phyloP scores from a whole-genome alignment of 179 eudicot species.

The Spinacia oleracea region DNA sequence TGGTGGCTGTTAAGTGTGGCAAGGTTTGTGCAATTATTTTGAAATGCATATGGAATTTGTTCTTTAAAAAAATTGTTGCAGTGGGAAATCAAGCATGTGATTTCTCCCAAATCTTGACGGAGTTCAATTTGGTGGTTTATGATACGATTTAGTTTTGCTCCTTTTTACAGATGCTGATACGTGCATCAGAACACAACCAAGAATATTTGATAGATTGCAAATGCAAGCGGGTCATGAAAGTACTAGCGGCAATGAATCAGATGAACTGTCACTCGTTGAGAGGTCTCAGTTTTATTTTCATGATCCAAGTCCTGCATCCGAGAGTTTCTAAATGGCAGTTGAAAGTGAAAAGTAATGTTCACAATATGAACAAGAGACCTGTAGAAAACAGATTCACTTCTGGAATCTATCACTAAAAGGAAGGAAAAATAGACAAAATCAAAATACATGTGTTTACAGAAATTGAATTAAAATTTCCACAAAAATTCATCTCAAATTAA shows the following conservation, averaged over 20 bases:
- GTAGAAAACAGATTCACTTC: constrained; percentile 27
- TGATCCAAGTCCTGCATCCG: constrained; percentile 37
- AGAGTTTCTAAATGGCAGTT: constrained; percentile 76
- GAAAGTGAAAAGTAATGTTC: constrained; percentile 81
- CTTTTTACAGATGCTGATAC: constrained; percentile 58
- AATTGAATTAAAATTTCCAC: no score
- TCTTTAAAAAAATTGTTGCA: constrained; percentile 9
- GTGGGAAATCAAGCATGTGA: neutral
- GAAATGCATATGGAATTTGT: neutral
- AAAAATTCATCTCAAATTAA: no score
- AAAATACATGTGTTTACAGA: no score
- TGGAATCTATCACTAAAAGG: no score
- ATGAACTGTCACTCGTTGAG: constrained; percentile 40
- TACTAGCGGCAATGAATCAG: constrained; percentile 54
- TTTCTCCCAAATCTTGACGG: neutral
- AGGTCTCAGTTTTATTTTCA: constrained; percentile 44
- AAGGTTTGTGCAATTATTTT: neutral
- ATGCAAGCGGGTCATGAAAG: constrained; percentile 51
- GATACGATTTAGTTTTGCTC: constrained; percentile 1
- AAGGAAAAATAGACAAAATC: no score
- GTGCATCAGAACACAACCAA: constrained; percentile 46
- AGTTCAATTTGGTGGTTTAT: neutral
- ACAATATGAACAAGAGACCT: constrained; percentile 51
- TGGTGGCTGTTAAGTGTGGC: neutral
- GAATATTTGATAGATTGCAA: constrained; percentile 45